Evolutionary conservation across 768 basidiomycete genomes (phyloP).

Genomic region (Saitozyma sp.): DNA sequence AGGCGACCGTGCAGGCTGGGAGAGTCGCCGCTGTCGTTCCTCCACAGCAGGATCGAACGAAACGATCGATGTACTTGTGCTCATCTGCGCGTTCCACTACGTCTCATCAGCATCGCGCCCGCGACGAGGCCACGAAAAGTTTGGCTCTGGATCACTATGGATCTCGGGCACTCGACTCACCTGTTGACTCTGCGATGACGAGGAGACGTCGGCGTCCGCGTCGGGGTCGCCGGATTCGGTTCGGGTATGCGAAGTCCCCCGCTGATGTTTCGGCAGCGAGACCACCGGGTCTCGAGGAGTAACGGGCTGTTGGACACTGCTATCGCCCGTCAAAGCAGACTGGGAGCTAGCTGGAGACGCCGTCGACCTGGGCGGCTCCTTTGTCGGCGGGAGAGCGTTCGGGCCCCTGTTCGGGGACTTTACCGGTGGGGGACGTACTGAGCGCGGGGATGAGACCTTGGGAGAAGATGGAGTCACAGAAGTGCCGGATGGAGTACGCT

Average conservation of each 20-base stretch:
- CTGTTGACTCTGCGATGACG: no score
- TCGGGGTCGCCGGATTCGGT: no score
- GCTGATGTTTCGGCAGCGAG: no score
- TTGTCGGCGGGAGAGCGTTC: not conserved
- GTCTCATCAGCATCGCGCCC: not conserved
- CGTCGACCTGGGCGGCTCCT: conserved; percentile 1
- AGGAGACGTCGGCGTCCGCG: no score
- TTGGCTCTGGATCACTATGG: no score
- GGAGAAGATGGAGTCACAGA: no score
- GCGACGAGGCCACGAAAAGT: no score
- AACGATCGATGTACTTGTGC: conserved; percentile 5
- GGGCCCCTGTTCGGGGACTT: not conserved
- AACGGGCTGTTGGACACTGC: conserved; percentile 20
- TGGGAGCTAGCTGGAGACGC: conserved; percentile 17
- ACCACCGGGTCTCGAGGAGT: conserved; percentile 24
- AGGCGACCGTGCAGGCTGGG: not conserved
- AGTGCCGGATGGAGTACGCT: no score
- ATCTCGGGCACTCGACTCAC: no score
- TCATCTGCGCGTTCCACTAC: conserved; percentile 5
- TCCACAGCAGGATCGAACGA: conserved; percentile 8
- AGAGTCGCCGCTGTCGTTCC: conserved; percentile 11
- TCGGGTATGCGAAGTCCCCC: no score
- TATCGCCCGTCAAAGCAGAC: conserved; percentile 27
- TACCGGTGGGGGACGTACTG: no score
- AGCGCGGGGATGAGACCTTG: no score